Evolutionary conservation across 352 stramenopile genomes (phyloP), one percentile per base, ranked within the genome.

Genomic region (Phytophthora sp.): DNA sequence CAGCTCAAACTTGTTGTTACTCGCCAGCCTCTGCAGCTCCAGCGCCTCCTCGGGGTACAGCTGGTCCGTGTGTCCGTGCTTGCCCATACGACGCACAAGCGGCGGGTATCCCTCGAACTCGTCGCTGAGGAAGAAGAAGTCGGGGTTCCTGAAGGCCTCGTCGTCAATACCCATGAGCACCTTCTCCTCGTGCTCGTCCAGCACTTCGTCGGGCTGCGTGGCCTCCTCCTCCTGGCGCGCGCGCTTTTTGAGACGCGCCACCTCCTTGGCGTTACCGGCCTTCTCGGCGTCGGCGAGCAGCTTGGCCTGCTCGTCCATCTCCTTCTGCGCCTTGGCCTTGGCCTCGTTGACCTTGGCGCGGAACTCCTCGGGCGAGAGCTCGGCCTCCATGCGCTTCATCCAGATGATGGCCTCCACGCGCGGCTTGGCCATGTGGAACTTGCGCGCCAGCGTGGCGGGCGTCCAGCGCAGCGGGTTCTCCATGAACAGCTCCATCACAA

Each of bases 391-490:
- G 52, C 79, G 81, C 68, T 94, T 84, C 41, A 95, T 71, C 70
- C 76, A 83, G 49, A 95, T 90, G 46, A 87, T 91, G 24, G 87
- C 87, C 66, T 95, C 87, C 31, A 95, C 78, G 32, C 82, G 87
- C 50, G 79, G 72, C 69, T 91, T 91, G 9, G 82, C 80, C 48
- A 92, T 62, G 54, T 83, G 64, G 53, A 83, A 94, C 66, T 85
- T 87, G 55, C 79, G 82, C 46, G 87, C 79, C 20, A 98, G 84
- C 56, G 94, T 92, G 20, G 84, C 68, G 2, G 95, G 64, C 49
- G 87, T 96, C 82, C 90, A 95, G 35, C 84, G 78, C 48, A 97
- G 53, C 17, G 92, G 88, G 73, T 98, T 84, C 54, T 92, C 79
- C 74, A 98, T 85, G 60, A 84, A 89, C 32, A 96, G 59, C 49